Evolutionary conservation across 1,139 yeast genomes (phyloP).

Genomic region (Saccharomyces hybrid): DNA sequence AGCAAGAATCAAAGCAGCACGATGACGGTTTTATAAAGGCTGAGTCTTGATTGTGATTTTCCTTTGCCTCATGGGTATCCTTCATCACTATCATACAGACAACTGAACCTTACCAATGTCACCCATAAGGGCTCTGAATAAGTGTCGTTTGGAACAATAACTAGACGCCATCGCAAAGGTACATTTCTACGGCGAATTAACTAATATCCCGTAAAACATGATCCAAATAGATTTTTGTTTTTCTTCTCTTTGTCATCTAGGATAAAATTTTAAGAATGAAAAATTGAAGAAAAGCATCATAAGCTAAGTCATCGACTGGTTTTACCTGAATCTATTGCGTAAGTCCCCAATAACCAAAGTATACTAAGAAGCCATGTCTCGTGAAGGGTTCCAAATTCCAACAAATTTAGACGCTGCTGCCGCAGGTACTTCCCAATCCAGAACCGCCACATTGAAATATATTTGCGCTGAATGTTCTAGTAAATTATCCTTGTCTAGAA

Average conservation of each 20-base stretch:
- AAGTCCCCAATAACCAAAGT: background rate
- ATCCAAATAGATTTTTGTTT: background rate
- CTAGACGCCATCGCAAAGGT: too few relatives aligned
- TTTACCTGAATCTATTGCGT: background rate
- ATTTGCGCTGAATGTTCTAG: constrained; percentile 97
- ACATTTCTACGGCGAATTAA: too few relatives aligned
- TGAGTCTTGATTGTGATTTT: too few relatives aligned
- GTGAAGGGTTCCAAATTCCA: constrained; percentile 94
- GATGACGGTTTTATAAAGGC: too few relatives aligned
- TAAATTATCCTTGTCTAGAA: constrained; percentile 77
- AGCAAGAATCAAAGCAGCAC: too few relatives aligned
- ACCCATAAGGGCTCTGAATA: too few relatives aligned
- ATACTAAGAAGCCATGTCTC: constrained; percentile 39
- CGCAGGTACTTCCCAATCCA: constrained; percentile 57
- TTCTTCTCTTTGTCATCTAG: background rate
- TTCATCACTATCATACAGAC: too few relatives aligned
- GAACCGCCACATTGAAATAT: constrained; percentile 82
- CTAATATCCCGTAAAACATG: too few relatives aligned
- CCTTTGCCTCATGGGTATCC: too few relatives aligned
- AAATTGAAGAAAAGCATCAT: background rate
- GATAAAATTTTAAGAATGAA: background rate
- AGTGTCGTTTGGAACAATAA: too few relatives aligned
- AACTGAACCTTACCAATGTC: too few relatives aligned
- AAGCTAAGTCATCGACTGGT: background rate
- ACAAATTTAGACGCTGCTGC: constrained; percentile 67